phyloP scores from a whole-genome alignment of 306 rosid genomes.

The Trifolium dubium region DNA sequence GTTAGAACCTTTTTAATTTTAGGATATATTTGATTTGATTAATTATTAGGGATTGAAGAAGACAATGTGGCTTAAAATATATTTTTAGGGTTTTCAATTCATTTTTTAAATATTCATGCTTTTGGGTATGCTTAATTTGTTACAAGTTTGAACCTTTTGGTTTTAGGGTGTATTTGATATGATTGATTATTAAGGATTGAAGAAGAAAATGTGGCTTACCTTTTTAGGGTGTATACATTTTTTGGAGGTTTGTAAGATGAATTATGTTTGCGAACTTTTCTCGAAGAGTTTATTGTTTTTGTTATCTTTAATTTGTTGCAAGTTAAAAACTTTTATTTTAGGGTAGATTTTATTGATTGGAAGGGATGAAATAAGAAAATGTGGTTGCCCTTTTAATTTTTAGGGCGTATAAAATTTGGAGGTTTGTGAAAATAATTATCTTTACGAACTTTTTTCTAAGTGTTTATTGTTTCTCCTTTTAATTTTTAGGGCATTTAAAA shows the following conservation, averaged over 20 bases:
- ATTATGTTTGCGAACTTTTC: not conserved
- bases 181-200: conserved; percentile 6
- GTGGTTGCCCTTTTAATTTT: conserved; percentile 30
- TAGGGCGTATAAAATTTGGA: conserved; percentile 32
- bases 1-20: conserved; percentile 28
- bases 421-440: not conserved
- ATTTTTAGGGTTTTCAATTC: too few species aligned
- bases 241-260: not conserved
- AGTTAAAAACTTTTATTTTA: conserved; percentile 33
- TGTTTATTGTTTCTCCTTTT: not conserved
- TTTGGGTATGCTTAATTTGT: not conserved
- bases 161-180: conserved; percentile 21
- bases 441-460: not conserved
- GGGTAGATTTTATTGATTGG: conserved; percentile 15
- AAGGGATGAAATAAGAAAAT: conserved; percentile 31
- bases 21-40: not conserved
- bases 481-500: too few species aligned
- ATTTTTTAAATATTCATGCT: not conserved
- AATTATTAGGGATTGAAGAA: not conserved
- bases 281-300: not conserved
- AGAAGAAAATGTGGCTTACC: conserved; percentile 32
- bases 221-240: conserved; percentile 35
- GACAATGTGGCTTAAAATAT: not conserved
- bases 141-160: conserved; percentile 36
- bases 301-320: conserved; percentile 21